Percentiles rank a stretch among this genome's conserved stretches.
These are phyloP conservation scores for Ehretia macrophylla DNA, from an alignment of 257 asterid genomes.

Conservation along the genomic window DNA sequence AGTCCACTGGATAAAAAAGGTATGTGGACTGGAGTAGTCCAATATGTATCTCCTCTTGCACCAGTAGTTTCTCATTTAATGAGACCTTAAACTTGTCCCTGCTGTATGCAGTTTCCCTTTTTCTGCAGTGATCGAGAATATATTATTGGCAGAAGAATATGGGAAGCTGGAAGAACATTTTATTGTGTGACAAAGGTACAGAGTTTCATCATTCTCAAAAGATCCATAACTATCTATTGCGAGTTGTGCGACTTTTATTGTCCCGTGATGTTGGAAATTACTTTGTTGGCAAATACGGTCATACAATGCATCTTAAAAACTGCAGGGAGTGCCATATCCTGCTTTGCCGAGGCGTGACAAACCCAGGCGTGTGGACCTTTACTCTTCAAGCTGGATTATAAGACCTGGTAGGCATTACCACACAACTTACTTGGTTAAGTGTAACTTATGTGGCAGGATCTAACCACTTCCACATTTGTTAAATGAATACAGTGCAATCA, in stretches of 20 bases:
- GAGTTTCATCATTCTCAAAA: neutral
- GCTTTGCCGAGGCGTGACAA: constrained; percentile 69
- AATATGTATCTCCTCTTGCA: constrained; percentile 1
- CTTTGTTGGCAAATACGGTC: neutral
- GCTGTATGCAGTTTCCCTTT: constrained; percentile 71
- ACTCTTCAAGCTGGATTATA: constrained; percentile 93
- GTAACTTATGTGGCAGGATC: neutral
- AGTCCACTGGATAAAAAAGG: constrained; percentile 91
- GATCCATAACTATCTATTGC: neutral
- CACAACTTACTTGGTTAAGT: neutral
- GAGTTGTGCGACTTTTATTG: neutral
- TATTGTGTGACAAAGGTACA: constrained; percentile 75
- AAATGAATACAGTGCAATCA: constrained; percentile 51
- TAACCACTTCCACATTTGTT: neutral
- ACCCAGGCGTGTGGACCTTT: constrained; percentile 85
- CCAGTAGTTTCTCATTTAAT: constrained; percentile 14
- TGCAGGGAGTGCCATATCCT: constrained; percentile 78
- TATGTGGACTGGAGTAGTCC: constrained; percentile 14
- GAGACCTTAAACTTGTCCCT: constrained; percentile 9
- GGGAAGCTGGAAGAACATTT: constrained; percentile 64
- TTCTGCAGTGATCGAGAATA: constrained; percentile 91
- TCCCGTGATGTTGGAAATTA: neutral
- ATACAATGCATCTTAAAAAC: neutral
- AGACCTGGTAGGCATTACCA: constrained; percentile 38
- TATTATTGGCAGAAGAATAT: constrained; percentile 70